Evolutionary conservation across 192 early-diverging fungal species (phyloP).

Genomic region (Spizellomyces punctatus): DNA sequence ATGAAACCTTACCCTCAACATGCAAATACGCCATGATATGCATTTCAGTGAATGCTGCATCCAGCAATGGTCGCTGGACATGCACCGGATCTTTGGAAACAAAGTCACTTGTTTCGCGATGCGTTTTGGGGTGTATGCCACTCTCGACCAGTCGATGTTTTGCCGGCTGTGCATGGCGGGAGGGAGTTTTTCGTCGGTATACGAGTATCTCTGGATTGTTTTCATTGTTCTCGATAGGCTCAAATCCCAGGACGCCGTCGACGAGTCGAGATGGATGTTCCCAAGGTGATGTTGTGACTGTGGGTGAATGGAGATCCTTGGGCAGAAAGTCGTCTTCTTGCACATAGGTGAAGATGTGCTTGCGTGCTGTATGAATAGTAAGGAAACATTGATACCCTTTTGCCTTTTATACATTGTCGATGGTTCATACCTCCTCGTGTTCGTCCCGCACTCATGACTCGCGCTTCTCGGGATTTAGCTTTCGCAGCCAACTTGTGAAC

Average conservation of each 20-base stretch:
- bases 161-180: not conserved
- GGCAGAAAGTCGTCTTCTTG: too few species aligned
- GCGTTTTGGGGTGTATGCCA: too few species aligned
- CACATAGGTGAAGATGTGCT: too few species aligned
- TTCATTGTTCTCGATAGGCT: not conserved
- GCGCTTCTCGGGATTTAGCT: constrained; percentile 2
- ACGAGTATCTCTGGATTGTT: not conserved
- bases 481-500: not conserved
- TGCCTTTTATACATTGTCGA: too few species aligned
- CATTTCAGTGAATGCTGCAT: constrained; percentile 33
- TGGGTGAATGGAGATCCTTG: too few species aligned
- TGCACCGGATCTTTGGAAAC: constrained; percentile 23
- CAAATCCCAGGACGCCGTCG: not conserved
- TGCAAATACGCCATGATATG: constrained; percentile 42
- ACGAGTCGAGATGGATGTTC: not conserved
- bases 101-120: not conserved
- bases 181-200: not conserved
- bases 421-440: constrained; percentile 1
- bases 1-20: constrained; percentile 3
- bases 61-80: constrained; percentile 15
- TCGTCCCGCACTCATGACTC: constrained; percentile 14
- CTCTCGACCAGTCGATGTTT: too few species aligned
- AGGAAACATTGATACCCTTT: too few species aligned
- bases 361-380: too few species aligned
- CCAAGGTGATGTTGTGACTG: not conserved